A percentile compares a stretch with the other conserved stretches of the same genome.
Evolutionary conservation across 2,329 filamentous ascomycete species (phyloP).

Genomic region (Alternaria sp.): DNA sequence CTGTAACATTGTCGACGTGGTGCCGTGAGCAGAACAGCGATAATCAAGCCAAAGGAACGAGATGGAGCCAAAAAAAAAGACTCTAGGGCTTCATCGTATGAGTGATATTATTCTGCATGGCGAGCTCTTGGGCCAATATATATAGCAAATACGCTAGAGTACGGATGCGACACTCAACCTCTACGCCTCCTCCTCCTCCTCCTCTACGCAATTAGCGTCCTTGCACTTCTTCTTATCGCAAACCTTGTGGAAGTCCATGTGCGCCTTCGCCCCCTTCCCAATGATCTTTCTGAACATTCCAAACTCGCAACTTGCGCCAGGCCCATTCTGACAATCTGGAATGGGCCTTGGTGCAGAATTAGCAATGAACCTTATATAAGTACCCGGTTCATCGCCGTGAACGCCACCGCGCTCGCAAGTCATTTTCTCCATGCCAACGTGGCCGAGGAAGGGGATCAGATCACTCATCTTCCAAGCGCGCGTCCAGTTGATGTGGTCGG

Average conservation of each 20-base stretch:
- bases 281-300: constrained; percentile 56
- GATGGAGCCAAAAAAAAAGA: neutral
- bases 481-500: constrained; percentile 65
- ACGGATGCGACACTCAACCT: neutral
- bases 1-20: neutral
- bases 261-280: constrained; percentile 49
- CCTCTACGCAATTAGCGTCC: constrained; percentile 10
- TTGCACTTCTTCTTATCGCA: constrained; percentile 36
- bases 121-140: neutral
- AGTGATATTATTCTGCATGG: neutral
- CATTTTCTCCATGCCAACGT: constrained; percentile 71
- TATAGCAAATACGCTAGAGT: neutral
- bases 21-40: neutral
- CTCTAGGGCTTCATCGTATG: neutral
- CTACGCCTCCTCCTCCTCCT: neutral
- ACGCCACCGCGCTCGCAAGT: constrained; percentile 64
- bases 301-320: constrained; percentile 59
- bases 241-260: constrained; percentile 42
- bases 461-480: constrained; percentile 70
- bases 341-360: constrained; percentile 61
- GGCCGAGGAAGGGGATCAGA: constrained; percentile 70
- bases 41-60: too few species aligned
- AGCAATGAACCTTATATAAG: constrained; percentile 62
- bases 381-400: constrained; percentile 54
- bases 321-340: constrained; percentile 59